Evolutionary conservation across 768 basidiomycete genomes (phyloP).

Genomic region (Bullera alba): DNA sequence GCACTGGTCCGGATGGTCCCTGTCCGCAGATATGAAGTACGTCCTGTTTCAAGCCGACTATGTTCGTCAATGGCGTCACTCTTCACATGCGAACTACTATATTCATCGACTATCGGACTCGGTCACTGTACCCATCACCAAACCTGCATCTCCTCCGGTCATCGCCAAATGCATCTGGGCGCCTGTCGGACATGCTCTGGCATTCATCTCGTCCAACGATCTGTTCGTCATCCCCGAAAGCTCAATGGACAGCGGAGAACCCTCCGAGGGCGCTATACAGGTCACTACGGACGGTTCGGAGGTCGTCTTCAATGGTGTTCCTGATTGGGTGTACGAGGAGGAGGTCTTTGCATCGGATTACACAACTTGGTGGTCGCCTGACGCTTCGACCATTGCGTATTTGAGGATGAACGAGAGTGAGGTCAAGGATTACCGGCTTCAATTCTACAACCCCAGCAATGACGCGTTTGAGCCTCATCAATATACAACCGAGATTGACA

Average conservation of each 20-base stretch:
- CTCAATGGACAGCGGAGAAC: slow-evolving; percentile 8
- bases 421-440: slow-evolving; percentile 79
- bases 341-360: slow-evolving; percentile 60
- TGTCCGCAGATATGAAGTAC: slow-evolving; percentile 86
- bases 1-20: slow-evolving; percentile 60
- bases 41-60: slow-evolving; percentile 71
- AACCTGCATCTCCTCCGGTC: slow-evolving; percentile 62
- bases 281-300: slow-evolving; percentile 74
- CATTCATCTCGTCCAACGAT: slow-evolving; percentile 79
- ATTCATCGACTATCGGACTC: slow-evolving; percentile 71
- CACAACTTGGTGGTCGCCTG: slow-evolving; percentile 88
- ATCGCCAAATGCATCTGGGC: slow-evolving; percentile 82
- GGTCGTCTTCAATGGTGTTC: slow-evolving; percentile 85
- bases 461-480: slow-evolving; percentile 66
- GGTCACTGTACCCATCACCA: slow-evolving; percentile 62
- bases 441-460: slow-evolving; percentile 80
- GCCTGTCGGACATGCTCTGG: slow-evolving; percentile 70
- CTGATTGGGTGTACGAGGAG: slow-evolving; percentile 73
- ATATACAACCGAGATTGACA: slow-evolving; percentile 53
- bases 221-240: slow-evolving; percentile 64
- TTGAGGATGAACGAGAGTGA: slow-evolving; percentile 78
- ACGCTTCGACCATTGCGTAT: slow-evolving; percentile 65
- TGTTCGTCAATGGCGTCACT: slow-evolving; percentile 91
- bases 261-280: slow-evolving; percentile 51
- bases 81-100: slow-evolving; percentile 84